Evolutionary conservation across 2,329 filamentous ascomycete species (phyloP).

Genomic region (Colletotrichum neosansevieriae): DNA sequence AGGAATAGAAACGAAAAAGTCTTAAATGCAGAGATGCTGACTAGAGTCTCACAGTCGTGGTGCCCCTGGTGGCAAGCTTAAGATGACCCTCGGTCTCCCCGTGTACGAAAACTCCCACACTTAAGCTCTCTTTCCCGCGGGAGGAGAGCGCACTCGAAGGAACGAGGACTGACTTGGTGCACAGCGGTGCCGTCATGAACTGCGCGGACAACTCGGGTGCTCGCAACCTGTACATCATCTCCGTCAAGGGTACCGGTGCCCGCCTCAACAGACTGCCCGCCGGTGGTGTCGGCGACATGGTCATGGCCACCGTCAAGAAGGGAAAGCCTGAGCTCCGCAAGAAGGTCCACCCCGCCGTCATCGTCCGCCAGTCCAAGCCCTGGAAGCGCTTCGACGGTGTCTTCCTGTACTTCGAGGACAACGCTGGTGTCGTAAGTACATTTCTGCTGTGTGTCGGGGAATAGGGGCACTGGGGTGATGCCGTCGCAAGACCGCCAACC

Average conservation of each 20-base stretch:
- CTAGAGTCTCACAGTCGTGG: slow-evolving; percentile 69
- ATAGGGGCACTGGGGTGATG: not conserved
- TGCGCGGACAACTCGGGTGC: slow-evolving; percentile 99
- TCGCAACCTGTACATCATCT: slow-evolving; percentile 99
- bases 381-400: slow-evolving; percentile 99
- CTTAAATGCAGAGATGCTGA: slow-evolving; percentile 49
- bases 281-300: slow-evolving; percentile 99
- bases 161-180: slow-evolving; percentile 28
- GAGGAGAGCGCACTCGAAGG: slow-evolving; percentile 23
- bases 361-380: slow-evolving; percentile 98
- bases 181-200: slow-evolving; percentile 98
- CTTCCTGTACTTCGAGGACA: slow-evolving; percentile 99
- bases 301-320: slow-evolving; percentile 99
- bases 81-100: slow-evolving; percentile 99
- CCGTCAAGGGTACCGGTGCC: slow-evolving; percentile 98
- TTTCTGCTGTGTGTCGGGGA: not conserved
- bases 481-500: not conserved
- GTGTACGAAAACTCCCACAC: slow-evolving; percentile 79
- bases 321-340: slow-evolving; percentile 99
- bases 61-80: slow-evolving; percentile 99
- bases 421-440: slow-evolving; percentile 93
- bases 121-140: not conserved
- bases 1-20: not conserved
- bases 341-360: slow-evolving; percentile 99
- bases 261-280: slow-evolving; percentile 97